Evolutionary conservation across 495 filamentous ascomycete species (phyloP), one percentile per base, ranked within the genome.

Genomic region (Lichina pygmaea): DNA sequence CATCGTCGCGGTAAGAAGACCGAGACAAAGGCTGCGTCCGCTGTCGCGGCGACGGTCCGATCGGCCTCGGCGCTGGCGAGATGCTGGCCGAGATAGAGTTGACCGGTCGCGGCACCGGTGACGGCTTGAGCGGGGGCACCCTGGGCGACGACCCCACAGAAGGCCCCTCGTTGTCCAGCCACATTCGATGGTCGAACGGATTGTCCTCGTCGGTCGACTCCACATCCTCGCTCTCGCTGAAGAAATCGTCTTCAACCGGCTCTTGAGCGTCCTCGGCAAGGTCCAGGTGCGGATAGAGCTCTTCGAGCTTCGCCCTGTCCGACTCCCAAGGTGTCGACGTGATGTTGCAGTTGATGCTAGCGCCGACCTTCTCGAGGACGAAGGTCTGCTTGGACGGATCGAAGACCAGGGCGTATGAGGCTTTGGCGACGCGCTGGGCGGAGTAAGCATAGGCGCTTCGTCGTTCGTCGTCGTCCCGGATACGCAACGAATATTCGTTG

Each of bases 261-360:
- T 34, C 33, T 7, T 10, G 13, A 33, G 40, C 32, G 11, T 47
- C 45, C 6, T 39, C 32, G 41, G 16, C 41, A n/a, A 36, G 12
- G 31, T 41, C 41, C 7, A 53, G 17, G 24, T 53, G 51, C 34
- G 33, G 44, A 13, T 51, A 53, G 32, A 51, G 45, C 31, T 42
- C 9, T 17, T 17, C 13, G 7, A 53, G 49, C 13, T 42, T 51
- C 24, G 16, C 32, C n/a, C 34, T 30, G 39, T 45, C 42, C 30
- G 17, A 41, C 17, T 53, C 45, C 48, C 49, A 46, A 11, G 49
- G 49, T 2, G 51, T 44, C 6, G 49, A 51, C 16, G 34, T 51
- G 13, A 53, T 43, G 36, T 53, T 53, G 45, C 50, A 53, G 33
- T 40, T 45, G 42, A 53, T 48, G 11, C 43, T 41, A 9, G 44